These are phyloP conservation scores for Rhizopus delemar DNA, from an alignment of 371 early-diverging fungal genomes.

Conservation along the genomic window DNA sequence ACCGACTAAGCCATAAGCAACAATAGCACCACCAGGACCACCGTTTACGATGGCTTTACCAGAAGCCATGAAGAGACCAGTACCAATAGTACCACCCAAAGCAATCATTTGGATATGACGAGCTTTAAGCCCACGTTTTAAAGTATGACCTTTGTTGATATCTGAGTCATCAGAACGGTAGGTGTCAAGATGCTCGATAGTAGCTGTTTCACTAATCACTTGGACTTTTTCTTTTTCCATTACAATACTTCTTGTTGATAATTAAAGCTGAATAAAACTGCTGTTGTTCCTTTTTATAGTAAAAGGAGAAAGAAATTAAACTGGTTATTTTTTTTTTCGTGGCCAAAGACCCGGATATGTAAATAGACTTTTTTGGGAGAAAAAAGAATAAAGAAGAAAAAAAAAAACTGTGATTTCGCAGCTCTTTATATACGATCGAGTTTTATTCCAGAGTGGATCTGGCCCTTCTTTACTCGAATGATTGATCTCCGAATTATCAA, in stretches of 20 bases:
- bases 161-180: constrained; percentile 10
- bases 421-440: background rate
- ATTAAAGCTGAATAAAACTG: background rate
- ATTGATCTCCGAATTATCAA: background rate
- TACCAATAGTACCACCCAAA: constrained; percentile 67
- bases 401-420: background rate
- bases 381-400: background rate
- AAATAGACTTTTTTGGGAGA: background rate
- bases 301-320: background rate
- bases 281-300: background rate
- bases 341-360: constrained; percentile 52
- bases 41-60: constrained; percentile 75
- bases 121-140: constrained; percentile 52
- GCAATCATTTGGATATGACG: constrained; percentile 68
- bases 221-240: constrained; percentile 23
- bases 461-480: background rate
- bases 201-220: constrained; percentile 16
- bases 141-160: constrained; percentile 10
- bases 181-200: constrained; percentile 31
- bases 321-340: constrained; percentile 22
- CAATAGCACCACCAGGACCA: constrained; percentile 76
- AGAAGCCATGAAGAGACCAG: constrained; percentile 88
- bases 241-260: background rate
- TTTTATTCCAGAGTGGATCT: background rate
- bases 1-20: constrained; percentile 75